Evolutionary conservation across 73 alveolate genomes (phyloP), one percentile per base, ranked within the genome.

Genomic region (Paramecium pentaurelia): DNA sequence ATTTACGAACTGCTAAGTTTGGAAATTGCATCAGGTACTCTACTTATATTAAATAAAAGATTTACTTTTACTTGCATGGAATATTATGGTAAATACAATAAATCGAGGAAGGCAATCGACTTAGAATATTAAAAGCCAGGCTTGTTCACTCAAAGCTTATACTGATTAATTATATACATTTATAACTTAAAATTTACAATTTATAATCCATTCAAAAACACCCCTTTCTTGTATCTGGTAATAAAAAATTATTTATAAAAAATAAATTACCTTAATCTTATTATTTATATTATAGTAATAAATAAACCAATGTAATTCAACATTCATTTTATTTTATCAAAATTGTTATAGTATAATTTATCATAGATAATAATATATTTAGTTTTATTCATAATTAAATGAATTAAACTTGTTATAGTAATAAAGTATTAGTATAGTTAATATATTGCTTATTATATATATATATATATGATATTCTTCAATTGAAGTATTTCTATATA

Each of bases 31-130:
- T 77, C 20, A 70, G 88, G 94, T 71, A 83, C 40, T 14, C 70
- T 71, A 8, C 30, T 42, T 59, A 89, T 40, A 25, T 71, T 73
- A 7, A 89, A 37, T 34, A 32, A 54, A 89, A 71, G 77, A 28
- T 89, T 89, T 36, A 71, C 77, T 40, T 89, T 89, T 54, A 89
- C 73, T 25, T 89, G 94, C 75, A 89, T 89, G 94, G 88, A 60
- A 38, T 89, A 89, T 71, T 77, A 60, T 27, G 94, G 94, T 7
- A 89, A 89, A 89, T 89, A 89, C 16, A 27, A 89, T 51, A 71
- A 89, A 40, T 89, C 94, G 36, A 89, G 88, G 49, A 89, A 89
- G 45, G 94, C 94, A 22, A 47, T 89, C 22, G 94, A 89, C 20
- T 47, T 89, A 45, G 94, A 89, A 71, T 73, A 64, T 80, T 5